These are phyloP conservation scores for Calonectria leucothoes DNA, from an alignment of 2,329 filamentous ascomycete genomes.

Conservation along the genomic window DNA sequence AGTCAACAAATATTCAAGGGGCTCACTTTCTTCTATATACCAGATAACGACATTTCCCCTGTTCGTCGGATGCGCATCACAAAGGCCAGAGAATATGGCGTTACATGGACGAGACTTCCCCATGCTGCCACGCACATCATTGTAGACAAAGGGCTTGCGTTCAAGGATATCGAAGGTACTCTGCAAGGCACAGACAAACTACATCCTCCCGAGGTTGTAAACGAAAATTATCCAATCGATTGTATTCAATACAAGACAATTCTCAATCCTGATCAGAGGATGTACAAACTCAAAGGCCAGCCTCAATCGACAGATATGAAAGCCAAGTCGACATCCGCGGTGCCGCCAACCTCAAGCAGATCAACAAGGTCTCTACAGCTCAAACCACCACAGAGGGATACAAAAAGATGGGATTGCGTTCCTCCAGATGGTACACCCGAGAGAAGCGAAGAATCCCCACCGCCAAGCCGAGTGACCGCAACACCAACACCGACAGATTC, in stretches of 20 bases:
- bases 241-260: constrained; percentile 70
- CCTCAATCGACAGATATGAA: constrained; percentile 36
- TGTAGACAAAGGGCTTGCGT: constrained; percentile 76
- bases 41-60: constrained; percentile 79
- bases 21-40: constrained; percentile 81
- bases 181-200: constrained; percentile 33
- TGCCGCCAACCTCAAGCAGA: constrained; percentile 26
- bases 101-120: constrained; percentile 73
- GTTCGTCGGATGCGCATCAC: constrained; percentile 77
- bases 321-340: background rate
- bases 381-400: constrained; percentile 57
- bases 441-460: constrained; percentile 48
- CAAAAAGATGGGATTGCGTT: constrained; percentile 52
- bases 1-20: constrained; percentile 68
- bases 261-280: constrained; percentile 67
- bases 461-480: constrained; percentile 30
- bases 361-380: constrained; percentile 57
- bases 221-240: constrained; percentile 76
- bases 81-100: constrained; percentile 81
- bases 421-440: constrained; percentile 51
- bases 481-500: constrained; percentile 36
- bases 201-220: constrained; percentile 65
- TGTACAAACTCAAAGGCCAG: constrained; percentile 69
- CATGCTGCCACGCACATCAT: constrained; percentile 79
- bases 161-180: constrained; percentile 70